Base-by-base conservation (phyloP, 768 basidiomycete genomes). In the Podaxis sp. region DNA sequence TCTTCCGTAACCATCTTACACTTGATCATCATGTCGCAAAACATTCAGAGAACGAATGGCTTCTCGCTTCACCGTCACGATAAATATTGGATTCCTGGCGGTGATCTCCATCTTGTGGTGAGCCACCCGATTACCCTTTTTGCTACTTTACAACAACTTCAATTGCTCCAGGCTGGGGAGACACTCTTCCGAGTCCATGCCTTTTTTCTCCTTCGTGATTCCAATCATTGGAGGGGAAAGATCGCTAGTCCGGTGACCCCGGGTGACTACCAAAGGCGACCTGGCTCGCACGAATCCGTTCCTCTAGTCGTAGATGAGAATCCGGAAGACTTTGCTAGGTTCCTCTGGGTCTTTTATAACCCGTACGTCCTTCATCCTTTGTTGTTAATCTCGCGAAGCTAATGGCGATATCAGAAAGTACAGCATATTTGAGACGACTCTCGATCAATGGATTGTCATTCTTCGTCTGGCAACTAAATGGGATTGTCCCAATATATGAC, bases 371-470 rank as follows among this genome's bases (percentile, higher is more conserved):
- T 8, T 20, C 44, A n/a, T 46, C 44, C 44, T 10, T 46, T 12
- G 12, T 28, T 28, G 49, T 11, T 50, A 12, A 0, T 24, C 12
- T 13, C 26, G 26, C 10, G 24, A 28, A 22, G 2, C 24, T 15
- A 22, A 24, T 28, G 15, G 10, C 12, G 7, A 8, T 5, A 60
- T 0, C 65, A 90, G 87, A 0, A 75, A 71, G 41, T 87, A 86
- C 66, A 82, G 84, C 0, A 70, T 83, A 1, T 87, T 87, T 55
- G 76, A 81, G 3, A 82, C 83, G 1, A 66, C 71, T 0, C 72
- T 81, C 0, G 73, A 78, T 0, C 80, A 82, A 10, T 91, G 90
- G 90, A 71, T 73, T 0, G 74, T 71, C 0, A 83, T 91, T 46
- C 71, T 91, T 0, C 71, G 68, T 0, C 82, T 90, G 0, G 76